These are phyloP conservation scores for Auriscalpium microsporum DNA, from an alignment of 768 basidiomycete genomes.

Conservation along the genomic window DNA sequence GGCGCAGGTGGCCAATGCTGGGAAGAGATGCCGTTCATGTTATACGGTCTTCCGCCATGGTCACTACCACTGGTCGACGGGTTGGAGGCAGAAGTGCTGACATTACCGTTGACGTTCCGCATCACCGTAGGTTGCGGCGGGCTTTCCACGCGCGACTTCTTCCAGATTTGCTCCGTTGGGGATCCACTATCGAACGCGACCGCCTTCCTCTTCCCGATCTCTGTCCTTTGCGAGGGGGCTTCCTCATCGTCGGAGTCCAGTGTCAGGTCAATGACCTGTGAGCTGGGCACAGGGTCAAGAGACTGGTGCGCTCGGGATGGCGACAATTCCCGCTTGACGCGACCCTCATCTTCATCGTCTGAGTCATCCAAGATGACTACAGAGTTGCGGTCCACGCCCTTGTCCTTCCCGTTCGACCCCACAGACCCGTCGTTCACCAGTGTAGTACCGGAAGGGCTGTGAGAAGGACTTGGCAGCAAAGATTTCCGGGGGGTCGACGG, in stretches of 20 bases:
- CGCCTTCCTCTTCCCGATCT: constrained; percentile 53
- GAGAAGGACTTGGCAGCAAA: constrained; percentile 9
- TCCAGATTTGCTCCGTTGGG: constrained; percentile 65
- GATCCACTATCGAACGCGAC: constrained; percentile 38
- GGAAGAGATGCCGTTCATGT: constrained; percentile 7
- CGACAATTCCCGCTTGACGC: constrained; percentile 70
- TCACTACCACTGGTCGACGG: constrained; percentile 7
- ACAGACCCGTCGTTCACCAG: constrained; percentile 17
- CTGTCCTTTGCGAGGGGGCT: constrained; percentile 25
- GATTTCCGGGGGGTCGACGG: constrained; percentile 11
- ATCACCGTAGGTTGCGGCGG: constrained; percentile 10
- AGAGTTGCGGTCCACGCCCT: constrained; percentile 34
- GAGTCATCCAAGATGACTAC: constrained; percentile 65
- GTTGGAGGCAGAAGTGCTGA: constrained; percentile 7
- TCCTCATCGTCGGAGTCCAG: constrained; percentile 68
- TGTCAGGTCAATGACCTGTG: constrained; percentile 76
- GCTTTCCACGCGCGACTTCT: constrained; percentile 43
- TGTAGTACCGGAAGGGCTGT: constrained; percentile 17
- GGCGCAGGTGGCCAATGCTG: constrained; percentile 5
- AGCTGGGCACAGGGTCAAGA: constrained; percentile 6
- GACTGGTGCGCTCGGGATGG: constrained; percentile 32
- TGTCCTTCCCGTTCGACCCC: constrained; percentile 27
- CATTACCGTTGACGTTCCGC: constrained; percentile 9
- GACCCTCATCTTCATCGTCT: constrained; percentile 64
- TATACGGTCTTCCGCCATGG: constrained; percentile 11